Evolutionary conservation across 83 land plant species (phyloP).

Genomic region (Picea abies): DNA sequence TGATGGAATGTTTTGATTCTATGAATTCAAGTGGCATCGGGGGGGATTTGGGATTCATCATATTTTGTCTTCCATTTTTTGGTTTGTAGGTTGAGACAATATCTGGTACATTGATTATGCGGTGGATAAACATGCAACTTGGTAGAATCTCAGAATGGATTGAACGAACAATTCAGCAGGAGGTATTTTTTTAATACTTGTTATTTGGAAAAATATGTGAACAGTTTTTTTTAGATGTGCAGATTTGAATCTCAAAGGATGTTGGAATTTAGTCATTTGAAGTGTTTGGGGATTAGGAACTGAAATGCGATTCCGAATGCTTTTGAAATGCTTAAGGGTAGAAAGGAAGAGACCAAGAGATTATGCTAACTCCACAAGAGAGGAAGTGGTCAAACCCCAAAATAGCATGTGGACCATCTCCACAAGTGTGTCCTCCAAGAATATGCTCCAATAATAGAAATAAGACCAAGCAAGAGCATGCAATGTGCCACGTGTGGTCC

Average conservation of each 20-base stretch:
- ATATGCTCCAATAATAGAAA: too few relatives aligned
- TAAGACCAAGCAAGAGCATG: too few relatives aligned
- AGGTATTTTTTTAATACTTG: slow-evolving; percentile 44
- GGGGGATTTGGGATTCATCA: background rate
- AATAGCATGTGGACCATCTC: too few relatives aligned
- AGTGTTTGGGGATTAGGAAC: background rate
- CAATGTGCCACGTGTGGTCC: too few relatives aligned
- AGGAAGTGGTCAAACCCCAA: too few relatives aligned
- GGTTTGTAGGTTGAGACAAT: slow-evolving; percentile 67
- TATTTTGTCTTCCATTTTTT: slow-evolving; percentile 5
- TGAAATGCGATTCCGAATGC: background rate
- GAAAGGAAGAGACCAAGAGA: background rate
- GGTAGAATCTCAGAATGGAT: slow-evolving; percentile 84
- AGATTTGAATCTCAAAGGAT: background rate
- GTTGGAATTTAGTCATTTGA: background rate
- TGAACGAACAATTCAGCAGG: slow-evolving; percentile 78
- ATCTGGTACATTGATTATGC: slow-evolving; percentile 89
- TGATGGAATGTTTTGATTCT: slow-evolving; percentile 9
- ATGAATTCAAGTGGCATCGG: background rate
- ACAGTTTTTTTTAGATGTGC: background rate
- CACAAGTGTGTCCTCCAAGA: too few relatives aligned
- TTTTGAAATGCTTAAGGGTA: background rate
- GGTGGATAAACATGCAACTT: slow-evolving; percentile 92
- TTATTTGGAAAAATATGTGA: background rate
- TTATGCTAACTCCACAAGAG: too few relatives aligned